phyloP scores from a whole-genome alignment of 345 rosid species.

The Punica granatum region DNA sequence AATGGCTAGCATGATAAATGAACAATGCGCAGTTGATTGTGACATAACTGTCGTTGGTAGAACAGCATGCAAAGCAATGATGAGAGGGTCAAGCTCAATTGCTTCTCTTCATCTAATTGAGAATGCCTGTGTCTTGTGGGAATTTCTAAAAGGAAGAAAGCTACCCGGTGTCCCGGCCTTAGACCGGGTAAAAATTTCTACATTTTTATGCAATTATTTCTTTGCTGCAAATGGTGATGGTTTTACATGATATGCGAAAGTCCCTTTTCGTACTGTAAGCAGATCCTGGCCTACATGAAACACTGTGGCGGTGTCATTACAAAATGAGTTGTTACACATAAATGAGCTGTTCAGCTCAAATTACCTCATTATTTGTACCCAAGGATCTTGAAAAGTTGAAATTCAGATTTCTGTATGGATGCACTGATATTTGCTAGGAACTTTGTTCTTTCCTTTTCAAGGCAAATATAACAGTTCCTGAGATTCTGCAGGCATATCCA shows the following conservation, averaged over 20 bases:
- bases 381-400: not conserved
- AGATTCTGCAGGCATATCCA: conserved; percentile 50
- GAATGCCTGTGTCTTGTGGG: conserved; percentile 52
- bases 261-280: not conserved
- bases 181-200: conserved; percentile 46
- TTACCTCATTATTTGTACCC: not conserved
- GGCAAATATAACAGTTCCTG: not conserved
- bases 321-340: not conserved
- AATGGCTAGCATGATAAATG: conserved; percentile 30
- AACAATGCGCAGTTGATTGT: conserved; percentile 26
- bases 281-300: not conserved
- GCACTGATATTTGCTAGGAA: not conserved
- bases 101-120: conserved; percentile 25
- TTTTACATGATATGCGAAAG: not conserved
- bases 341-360: not conserved
- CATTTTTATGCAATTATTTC: conserved; percentile 9
- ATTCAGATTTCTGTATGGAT: not conserved
- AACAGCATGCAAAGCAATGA: conserved; percentile 30
- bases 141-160: conserved; percentile 51
- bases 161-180: conserved; percentile 57
- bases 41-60: conserved; percentile 43
- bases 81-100: conserved; percentile 21
- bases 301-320: not conserved
- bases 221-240: not conserved
- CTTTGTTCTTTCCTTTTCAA: not conserved